Evolutionary conservation across 306 rosid genomes (phyloP).

Genomic region (Lathyrus oleraceus): DNA sequence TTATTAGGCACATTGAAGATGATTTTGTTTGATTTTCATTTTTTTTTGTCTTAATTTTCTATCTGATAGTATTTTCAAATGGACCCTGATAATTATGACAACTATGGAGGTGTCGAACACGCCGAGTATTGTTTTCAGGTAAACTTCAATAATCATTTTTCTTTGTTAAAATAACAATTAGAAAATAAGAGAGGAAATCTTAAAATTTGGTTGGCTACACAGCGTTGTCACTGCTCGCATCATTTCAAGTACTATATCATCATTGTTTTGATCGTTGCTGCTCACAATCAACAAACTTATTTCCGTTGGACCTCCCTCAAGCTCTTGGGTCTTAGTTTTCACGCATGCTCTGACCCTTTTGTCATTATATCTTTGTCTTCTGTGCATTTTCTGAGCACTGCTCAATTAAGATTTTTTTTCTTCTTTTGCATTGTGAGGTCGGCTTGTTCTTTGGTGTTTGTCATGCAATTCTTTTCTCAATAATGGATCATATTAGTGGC

Average conservation of each 20-base stretch:
- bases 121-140: conserved; percentile 98
- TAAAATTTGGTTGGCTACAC: neutral
- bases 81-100: conserved; percentile 87
- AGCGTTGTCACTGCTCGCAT: neutral
- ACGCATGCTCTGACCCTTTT: neutral
- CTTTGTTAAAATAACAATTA: conserved; percentile 21
- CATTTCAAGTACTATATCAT: neutral
- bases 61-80: conserved; percentile 75
- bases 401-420: neutral
- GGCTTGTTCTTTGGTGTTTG: neutral
- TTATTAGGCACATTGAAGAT: conserved; percentile 16
- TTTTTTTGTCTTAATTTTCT: conserved; percentile 24
- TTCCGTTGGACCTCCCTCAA: neutral
- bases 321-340: neutral
- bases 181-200: no score
- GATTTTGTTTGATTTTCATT: conserved; percentile 27
- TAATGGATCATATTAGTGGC: neutral
- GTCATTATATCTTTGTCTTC: neutral
- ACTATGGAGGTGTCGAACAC: conserved; percentile 90
- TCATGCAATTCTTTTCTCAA: neutral
- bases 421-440: neutral
- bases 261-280: neutral
- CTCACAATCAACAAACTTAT: neutral
- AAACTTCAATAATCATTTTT: conserved; percentile 26
- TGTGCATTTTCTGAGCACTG: conserved; percentile 2